Conservation (phyloP, 768 basidiomycete species). For the Xanthoconium stramineum region DNA sequence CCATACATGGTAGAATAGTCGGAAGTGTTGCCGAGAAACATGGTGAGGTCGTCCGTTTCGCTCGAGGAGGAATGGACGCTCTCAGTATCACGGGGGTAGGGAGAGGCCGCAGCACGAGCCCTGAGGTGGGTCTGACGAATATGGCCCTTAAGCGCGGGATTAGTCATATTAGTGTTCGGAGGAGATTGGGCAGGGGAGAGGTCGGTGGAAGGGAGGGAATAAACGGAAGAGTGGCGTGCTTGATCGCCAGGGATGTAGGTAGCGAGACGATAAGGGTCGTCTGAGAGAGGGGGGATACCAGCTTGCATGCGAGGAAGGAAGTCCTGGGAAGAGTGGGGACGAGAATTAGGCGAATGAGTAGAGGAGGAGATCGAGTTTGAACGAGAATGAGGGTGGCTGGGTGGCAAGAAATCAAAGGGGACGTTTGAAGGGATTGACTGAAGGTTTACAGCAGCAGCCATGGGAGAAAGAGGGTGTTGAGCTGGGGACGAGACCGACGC, state of each 20-base stretch:
- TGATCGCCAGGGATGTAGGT: constrained; percentile 45
- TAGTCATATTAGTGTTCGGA: constrained; percentile 71
- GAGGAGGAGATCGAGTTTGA: constrained; percentile 76
- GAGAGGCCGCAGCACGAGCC: constrained; percentile 76
- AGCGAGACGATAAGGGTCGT: constrained; percentile 72
- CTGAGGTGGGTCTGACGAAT: constrained; percentile 74
- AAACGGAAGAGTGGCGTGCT: constrained; percentile 44
- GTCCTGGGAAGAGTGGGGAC: constrained; percentile 78
- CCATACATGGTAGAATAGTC: constrained; percentile 72
- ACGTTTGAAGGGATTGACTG: constrained; percentile 66
- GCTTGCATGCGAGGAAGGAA: constrained; percentile 50
- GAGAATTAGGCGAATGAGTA: constrained; percentile 67
- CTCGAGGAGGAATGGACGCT: constrained; percentile 84
- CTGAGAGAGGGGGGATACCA: constrained; percentile 48
- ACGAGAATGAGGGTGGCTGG: constrained; percentile 64
- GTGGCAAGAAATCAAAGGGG: constrained; percentile 70
- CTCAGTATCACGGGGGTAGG: constrained; percentile 83
- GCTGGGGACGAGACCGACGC: constrained; percentile 30
- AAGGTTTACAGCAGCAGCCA: constrained; percentile 75
- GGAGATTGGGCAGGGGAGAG: constrained; percentile 58
- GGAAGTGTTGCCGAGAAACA: constrained; percentile 60
- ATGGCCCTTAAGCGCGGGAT: constrained; percentile 75
- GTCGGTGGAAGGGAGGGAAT: constrained; percentile 39
- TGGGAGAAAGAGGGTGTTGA: constrained; percentile 42
- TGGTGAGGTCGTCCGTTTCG: constrained; percentile 84